Evolutionary conservation across 352 stramenopile species (phyloP).

Genomic region (Aphanomyces invadans): DNA sequence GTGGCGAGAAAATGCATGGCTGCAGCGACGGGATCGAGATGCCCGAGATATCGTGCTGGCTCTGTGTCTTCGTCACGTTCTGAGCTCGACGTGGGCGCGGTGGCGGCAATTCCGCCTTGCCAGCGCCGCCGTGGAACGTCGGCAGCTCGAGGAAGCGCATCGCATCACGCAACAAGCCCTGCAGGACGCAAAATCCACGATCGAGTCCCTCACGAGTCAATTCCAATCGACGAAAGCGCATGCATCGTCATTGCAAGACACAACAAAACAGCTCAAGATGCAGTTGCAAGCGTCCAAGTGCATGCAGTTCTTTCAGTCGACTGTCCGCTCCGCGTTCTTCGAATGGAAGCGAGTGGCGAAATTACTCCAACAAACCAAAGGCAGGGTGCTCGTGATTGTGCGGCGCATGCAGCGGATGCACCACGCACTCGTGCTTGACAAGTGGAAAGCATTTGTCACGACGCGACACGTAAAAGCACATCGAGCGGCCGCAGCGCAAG

Average conservation of each 20-base stretch:
- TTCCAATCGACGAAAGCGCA: not conserved
- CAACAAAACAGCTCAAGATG: not conserved
- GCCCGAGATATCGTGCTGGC: not conserved
- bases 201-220: not conserved
- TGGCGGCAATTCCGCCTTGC: slow-evolving; percentile 5
- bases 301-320: not conserved
- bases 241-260: not conserved
- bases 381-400: not conserved
- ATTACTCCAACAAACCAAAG: not conserved
- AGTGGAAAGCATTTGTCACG: not conserved
- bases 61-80: not conserved
- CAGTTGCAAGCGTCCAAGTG: slow-evolving; percentile 13
- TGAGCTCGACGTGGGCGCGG: not conserved
- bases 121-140: not conserved
- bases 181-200: not conserved
- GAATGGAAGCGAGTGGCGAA: not conserved
- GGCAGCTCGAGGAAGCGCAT: not conserved
- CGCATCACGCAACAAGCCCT: not conserved
- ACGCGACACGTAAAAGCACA: not conserved
- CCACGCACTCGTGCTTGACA: not conserved
- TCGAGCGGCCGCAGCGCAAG: not conserved
- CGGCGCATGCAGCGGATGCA: not conserved
- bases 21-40: not conserved
- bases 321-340: not conserved
- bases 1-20: slow-evolving; percentile 9